Percentiles rank a stretch among this genome's conserved stretches.
phyloP scores from a whole-genome alignment of 2,329 filamentous ascomycete genomes.

The Tetracladium maxilliforme region DNA sequence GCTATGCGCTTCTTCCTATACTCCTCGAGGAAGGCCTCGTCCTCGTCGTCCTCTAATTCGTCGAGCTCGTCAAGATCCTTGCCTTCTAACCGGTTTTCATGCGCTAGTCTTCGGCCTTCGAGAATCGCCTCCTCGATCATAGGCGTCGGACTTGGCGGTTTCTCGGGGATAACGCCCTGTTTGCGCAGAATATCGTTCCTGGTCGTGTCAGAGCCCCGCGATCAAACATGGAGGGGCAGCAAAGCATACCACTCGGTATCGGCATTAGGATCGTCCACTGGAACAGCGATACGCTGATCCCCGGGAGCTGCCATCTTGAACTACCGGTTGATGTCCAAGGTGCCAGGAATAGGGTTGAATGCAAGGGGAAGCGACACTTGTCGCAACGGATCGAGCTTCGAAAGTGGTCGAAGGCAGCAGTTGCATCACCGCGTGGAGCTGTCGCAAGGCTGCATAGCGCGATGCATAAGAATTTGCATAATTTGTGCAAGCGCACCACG shows the following conservation, averaged over 20 bases:
- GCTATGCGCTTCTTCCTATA: slow-evolving; percentile 81
- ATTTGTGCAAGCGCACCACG: too few relatives aligned
- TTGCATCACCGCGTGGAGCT: too few relatives aligned
- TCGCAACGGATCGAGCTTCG: too few relatives aligned
- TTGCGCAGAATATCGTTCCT: slow-evolving; percentile 99
- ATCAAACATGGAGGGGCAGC: background rate
- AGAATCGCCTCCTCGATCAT: slow-evolving; percentile 90
- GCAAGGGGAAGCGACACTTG: too few relatives aligned
- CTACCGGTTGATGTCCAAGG: too few relatives aligned
- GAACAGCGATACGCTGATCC: slow-evolving; percentile 59
- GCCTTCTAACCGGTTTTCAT: slow-evolving; percentile 86
- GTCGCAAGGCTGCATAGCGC: too few relatives aligned
- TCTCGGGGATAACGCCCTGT: slow-evolving; percentile 95
- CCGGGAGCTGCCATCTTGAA: slow-evolving; percentile 45
- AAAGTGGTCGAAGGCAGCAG: too few relatives aligned
- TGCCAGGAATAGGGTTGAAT: too few relatives aligned
- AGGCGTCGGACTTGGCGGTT: slow-evolving; percentile 85
- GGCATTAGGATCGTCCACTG: slow-evolving; percentile 87
- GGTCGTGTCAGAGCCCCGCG: slow-evolving; percentile 2
- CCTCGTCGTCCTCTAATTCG: slow-evolving; percentile 88
- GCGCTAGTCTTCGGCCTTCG: slow-evolving; percentile 68
- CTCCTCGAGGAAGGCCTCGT: slow-evolving; percentile 76
- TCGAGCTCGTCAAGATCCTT: slow-evolving; percentile 91
- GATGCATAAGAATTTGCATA: too few relatives aligned
- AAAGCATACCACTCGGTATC: slow-evolving; percentile 81